Percentiles rank a stretch among this genome's conserved stretches.
phyloP scores from a whole-genome alignment of 2,329 filamentous ascomycete genomes.

The Tricladium varicosporioides region DNA sequence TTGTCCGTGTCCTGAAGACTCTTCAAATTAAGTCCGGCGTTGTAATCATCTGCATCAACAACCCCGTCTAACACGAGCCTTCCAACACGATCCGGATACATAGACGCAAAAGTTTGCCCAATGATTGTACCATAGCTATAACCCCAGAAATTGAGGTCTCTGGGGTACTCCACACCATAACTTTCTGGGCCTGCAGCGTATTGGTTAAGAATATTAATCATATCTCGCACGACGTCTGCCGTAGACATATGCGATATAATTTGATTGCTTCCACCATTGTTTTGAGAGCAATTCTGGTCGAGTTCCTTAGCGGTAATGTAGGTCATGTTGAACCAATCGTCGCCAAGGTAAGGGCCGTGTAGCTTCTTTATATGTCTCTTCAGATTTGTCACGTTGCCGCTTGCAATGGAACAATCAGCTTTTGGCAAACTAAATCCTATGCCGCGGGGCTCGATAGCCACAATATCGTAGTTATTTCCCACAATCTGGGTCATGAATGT shows the following conservation, averaged over 20 bases:
- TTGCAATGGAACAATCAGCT: constrained; percentile 12
- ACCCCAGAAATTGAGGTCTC: constrained; percentile 42
- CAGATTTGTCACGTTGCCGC: too few species aligned
- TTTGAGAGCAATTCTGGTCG: background rate
- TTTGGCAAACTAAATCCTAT: constrained; percentile 15
- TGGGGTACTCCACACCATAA: background rate
- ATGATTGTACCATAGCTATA: constrained; percentile 22
- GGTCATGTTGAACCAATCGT: background rate
- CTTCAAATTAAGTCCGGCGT: constrained; percentile 41
- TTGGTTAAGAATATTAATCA: constrained; percentile 6
- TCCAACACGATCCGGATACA: constrained; percentile 41
- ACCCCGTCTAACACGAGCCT: constrained; percentile 35
- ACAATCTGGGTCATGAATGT: constrained; percentile 41
- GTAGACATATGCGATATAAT: constrained; percentile 9
- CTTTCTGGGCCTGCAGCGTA: background rate
- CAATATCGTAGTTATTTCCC: constrained; percentile 47
- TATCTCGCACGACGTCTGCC: background rate
- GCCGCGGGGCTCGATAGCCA: constrained; percentile 51
- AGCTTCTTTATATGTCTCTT: too few species aligned
- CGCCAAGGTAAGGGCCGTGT: background rate
- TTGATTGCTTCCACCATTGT: background rate
- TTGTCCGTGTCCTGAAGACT: constrained; percentile 26
- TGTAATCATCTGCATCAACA: constrained; percentile 26
- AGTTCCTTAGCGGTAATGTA: background rate
- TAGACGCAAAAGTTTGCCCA: constrained; percentile 41